phyloP scores from a whole-genome alignment of 2,329 filamentous ascomycete genomes.

The Microcyclosporella mali region DNA sequence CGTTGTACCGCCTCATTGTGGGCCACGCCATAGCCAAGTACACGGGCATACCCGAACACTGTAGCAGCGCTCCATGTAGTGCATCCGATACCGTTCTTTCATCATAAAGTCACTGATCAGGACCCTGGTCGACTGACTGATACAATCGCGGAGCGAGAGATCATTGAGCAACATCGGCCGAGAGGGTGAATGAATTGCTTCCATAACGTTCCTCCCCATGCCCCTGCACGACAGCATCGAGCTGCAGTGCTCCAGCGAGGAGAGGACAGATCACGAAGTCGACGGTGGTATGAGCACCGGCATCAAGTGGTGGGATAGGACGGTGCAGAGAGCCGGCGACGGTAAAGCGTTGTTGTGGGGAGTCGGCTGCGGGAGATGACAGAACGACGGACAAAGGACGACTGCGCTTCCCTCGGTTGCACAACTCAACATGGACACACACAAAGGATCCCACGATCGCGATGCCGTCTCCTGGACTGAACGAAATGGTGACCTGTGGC shows the following conservation, averaged over 20 bases:
- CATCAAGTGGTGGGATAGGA: conserved; percentile 13
- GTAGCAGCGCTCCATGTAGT: no score
- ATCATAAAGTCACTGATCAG: no score
- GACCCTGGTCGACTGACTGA: no score
- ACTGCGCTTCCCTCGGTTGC: conserved; percentile 7
- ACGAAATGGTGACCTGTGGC: conserved; percentile 8
- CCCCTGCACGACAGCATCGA: conserved; percentile 10
- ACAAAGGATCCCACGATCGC: conserved; percentile 12
- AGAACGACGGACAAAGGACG: conserved; percentile 14
- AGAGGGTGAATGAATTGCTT: no score
- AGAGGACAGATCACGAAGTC: conserved; percentile 23
- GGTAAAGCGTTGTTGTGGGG: conserved; percentile 2
- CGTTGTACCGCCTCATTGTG: no score
- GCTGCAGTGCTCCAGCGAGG: conserved; percentile 14
- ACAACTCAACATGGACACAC: conserved; percentile 9
- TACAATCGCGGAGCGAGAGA: no score
- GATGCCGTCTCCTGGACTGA: not conserved
- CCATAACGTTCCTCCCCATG: not conserved
- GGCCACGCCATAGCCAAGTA: no score
- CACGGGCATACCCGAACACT: no score
- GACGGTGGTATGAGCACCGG: conserved; percentile 11
- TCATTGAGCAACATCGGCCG: no score
- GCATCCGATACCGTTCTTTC: no score
- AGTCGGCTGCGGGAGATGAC: conserved; percentile 2
- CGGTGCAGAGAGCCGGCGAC: conserved; percentile 18